Conservation (phyloP, 208 protist species). For the Crithidia expoeki region DNA sequence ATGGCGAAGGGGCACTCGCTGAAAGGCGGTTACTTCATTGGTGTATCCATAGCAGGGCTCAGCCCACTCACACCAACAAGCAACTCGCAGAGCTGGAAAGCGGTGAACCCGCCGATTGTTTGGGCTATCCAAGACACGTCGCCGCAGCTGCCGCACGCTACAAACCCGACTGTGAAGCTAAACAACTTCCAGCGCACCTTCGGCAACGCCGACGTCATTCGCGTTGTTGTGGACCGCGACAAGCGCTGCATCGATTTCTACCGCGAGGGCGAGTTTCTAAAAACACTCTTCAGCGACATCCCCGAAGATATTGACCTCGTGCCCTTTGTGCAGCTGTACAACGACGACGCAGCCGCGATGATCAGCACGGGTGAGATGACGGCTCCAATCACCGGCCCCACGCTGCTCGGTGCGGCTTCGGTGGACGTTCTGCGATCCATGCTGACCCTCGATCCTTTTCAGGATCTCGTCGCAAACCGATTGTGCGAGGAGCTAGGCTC, state of each 20-base stretch:
- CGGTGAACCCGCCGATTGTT: conserved; percentile 83
- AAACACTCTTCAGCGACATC: conserved; percentile 85
- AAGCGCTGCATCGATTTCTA: conserved; percentile 81
- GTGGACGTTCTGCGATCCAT: conserved; percentile 89
- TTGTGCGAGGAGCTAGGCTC: conserved; percentile 74
- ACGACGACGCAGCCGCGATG: conserved; percentile 80
- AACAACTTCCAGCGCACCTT: conserved; percentile 92
- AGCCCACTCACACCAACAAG: conserved; percentile 74
- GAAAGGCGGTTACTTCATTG: conserved; percentile 91
- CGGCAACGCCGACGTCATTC: conserved; percentile 80
- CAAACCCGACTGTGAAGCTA: conserved; percentile 87
- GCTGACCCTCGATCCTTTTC: conserved; percentile 83
- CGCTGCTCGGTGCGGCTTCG: conserved; percentile 76
- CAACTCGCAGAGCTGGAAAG: conserved; percentile 90
- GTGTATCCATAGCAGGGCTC: conserved; percentile 69
- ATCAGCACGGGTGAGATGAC: conserved; percentile 84
- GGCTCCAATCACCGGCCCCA: conserved; percentile 73
- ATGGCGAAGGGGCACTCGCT: conserved; percentile 89
- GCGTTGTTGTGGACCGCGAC: conserved; percentile 82
- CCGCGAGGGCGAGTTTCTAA: conserved; percentile 86
- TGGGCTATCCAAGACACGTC: conserved; percentile 92
- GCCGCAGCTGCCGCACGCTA: conserved; percentile 88
- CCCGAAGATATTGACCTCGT: conserved; percentile 81
- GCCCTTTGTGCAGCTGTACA: conserved; percentile 93
- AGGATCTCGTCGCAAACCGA: conserved; percentile 66